Base-by-base conservation (phyloP, 108 stramenopile genomes). In the Craspedostauros australis region DNA sequence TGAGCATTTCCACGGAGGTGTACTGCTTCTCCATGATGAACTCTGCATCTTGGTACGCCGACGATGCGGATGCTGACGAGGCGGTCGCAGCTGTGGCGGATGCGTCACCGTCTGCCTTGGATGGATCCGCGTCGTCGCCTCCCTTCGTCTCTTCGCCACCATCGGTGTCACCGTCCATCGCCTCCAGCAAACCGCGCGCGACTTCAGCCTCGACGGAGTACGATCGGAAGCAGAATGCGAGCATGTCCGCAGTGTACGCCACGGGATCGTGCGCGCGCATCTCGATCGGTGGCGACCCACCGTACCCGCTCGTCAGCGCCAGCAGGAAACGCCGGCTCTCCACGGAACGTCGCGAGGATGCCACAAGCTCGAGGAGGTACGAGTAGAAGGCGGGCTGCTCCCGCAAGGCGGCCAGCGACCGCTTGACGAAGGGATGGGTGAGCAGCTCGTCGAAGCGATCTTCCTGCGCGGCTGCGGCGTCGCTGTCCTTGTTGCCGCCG, bases 211-310 rank as follows among this genome's bases (percentile, higher is more conserved):
- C 91, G 21, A 86, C 84, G 18, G 76, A 62, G 54, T 82, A 85
- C 2, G 77, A 54, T 18, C 72, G 66, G 59, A 89, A 89, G 16
- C 71, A 73, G 79, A 86, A 93, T 12, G 91, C 91, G 36, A 93
- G 60, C 85, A 93, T 87, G 58, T 93, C 91, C 2, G 82, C 86
- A 16, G 83, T 79, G 52, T 89, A 93, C 8, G 59, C 72, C 4
- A 93, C 88, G 3, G 88, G 76, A 70, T 93, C 91, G 57, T 93
- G 91, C 0, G 91, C 85, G 44, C 66, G 71, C 78, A 88, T 80
- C 63, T 88, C 87, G 46, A 93, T 62, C 7, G 91, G 84, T 15
- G 82, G 76, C 53, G 73, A 52, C 5, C 86, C 86, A 22, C 58
- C 66, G 56, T 84, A 81, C 19, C 86, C 86, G 34, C 63, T 70